These are phyloP conservation scores for Thielaviopsis populi DNA, from an alignment of 2,329 filamentous ascomycete genomes.

Conservation along the genomic window DNA sequence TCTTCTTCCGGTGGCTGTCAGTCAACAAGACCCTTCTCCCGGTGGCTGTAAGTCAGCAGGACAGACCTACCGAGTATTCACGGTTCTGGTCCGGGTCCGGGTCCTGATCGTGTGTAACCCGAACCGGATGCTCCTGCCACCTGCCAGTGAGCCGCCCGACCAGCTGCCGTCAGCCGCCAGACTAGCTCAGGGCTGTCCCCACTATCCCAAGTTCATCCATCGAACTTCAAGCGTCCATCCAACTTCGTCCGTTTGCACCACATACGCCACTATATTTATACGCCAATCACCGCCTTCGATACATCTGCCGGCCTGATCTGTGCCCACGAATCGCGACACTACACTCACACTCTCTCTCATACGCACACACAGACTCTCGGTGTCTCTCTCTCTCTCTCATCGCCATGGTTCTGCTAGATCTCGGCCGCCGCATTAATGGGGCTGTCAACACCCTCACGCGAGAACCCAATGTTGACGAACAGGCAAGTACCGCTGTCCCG, in stretches of 20 bases:
- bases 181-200: neutral
- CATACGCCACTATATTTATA: neutral
- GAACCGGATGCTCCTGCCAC: too few species aligned
- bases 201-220: neutral
- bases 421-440: conserved; percentile 95
- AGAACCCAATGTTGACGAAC: conserved; percentile 88
- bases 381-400: neutral
- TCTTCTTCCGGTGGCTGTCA: too few species aligned
- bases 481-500: conserved; percentile 37
- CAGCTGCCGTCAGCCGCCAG: neutral
- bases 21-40: too few species aligned
- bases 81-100: too few species aligned
- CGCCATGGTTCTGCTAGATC: conserved; percentile 93
- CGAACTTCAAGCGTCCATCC: too few species aligned
- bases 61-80: too few species aligned
- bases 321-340: neutral
- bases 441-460: conserved; percentile 87
- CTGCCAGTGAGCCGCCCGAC: too few species aligned
- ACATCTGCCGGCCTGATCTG: neutral
- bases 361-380: neutral
- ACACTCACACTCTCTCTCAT: neutral
- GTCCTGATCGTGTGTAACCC: too few species aligned
- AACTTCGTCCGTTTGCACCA: neutral
- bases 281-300: neutral
- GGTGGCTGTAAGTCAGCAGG: too few species aligned